phyloP scores from a whole-genome alignment of 2,329 filamentous ascomycete genomes.

The Monilinia aucupariae region DNA sequence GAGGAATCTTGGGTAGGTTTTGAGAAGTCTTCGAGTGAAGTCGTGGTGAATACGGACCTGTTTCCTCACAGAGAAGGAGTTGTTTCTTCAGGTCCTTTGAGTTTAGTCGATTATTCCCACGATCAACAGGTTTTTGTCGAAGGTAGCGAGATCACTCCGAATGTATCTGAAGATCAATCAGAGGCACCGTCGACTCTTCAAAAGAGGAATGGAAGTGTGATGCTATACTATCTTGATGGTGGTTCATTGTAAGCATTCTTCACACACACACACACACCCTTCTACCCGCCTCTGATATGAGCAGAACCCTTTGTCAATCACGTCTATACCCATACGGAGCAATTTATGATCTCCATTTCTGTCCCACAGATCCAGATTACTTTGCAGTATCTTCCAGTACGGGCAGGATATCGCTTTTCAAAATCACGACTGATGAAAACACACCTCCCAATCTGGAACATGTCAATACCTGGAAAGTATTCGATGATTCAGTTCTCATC shows the following conservation, averaged over 20 bases:
- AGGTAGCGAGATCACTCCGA: not conserved
- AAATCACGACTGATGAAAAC: conserved; percentile 35
- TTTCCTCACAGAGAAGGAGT: conserved; percentile 1
- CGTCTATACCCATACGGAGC: conserved; percentile 58
- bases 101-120: conserved; percentile 9
- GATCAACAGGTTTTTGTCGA: not conserved
- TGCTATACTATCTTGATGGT: conserved; percentile 34
- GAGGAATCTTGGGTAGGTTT: conserved; percentile 20
- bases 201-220: conserved; percentile 65
- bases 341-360: conserved; percentile 81
- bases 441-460: conserved; percentile 32
- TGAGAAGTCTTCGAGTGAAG: not conserved
- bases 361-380: conserved; percentile 49
- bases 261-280: not conserved
- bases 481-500: conserved; percentile 36
- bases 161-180: conserved; percentile 8
- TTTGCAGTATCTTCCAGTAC: conserved; percentile 76
- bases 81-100: conserved; percentile 9
- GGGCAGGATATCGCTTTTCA: conserved; percentile 62
- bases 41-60: not conserved
- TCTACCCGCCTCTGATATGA: conserved; percentile 19
- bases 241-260: conserved; percentile 13
- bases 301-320: conserved; percentile 53
- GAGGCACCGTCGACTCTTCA: conserved; percentile 43
- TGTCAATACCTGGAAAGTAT: conserved; percentile 44